Conservation (phyloP, 371 early-diverging fungal species). For the Dinochytrium kinnereticum region DNA sequence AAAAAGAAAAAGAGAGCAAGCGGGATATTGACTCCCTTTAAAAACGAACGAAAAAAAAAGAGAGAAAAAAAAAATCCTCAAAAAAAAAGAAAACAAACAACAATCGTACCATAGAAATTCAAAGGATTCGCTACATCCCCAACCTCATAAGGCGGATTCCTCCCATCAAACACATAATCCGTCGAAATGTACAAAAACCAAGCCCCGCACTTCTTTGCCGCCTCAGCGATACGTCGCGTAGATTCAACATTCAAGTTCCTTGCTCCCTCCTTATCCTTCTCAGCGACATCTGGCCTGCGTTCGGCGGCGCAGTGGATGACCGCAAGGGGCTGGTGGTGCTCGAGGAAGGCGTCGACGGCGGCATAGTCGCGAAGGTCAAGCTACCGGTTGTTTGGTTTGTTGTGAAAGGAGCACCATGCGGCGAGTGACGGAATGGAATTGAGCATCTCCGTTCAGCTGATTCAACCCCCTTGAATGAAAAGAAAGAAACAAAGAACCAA, state of each 20-base stretch:
- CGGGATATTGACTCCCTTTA: too few species aligned
- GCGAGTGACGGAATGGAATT: too few species aligned
- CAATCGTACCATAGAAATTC: conserved; percentile 70
- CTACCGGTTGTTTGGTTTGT: too few species aligned
- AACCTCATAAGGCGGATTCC: conserved; percentile 74
- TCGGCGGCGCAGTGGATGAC: conserved; percentile 89
- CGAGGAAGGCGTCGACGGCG: conserved; percentile 62
- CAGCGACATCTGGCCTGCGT: conserved; percentile 84
- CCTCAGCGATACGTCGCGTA: conserved; percentile 62
- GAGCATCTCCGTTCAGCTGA: too few species aligned
- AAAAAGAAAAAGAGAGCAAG: too few species aligned
- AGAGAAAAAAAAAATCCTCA: background rate
- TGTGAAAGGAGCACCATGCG: too few species aligned
- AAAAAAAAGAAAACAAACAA: background rate
- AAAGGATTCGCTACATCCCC: conserved; percentile 75
- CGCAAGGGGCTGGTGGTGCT: conserved; percentile 64
- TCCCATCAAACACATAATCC: conserved; percentile 92
- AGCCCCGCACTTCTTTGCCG: conserved; percentile 55
- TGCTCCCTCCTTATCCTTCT: conserved; percentile 60
- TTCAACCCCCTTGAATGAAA: too few species aligned
- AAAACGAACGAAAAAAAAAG: background rate
- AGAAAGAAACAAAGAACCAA: background rate
- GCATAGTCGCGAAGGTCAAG: conserved; percentile 69
- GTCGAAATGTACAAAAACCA: conserved; percentile 85
- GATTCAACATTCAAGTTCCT: conserved; percentile 70